phyloP scores from a whole-genome alignment of 1,284 basidiomycete species.

The Tylopilus orsonianus region DNA sequence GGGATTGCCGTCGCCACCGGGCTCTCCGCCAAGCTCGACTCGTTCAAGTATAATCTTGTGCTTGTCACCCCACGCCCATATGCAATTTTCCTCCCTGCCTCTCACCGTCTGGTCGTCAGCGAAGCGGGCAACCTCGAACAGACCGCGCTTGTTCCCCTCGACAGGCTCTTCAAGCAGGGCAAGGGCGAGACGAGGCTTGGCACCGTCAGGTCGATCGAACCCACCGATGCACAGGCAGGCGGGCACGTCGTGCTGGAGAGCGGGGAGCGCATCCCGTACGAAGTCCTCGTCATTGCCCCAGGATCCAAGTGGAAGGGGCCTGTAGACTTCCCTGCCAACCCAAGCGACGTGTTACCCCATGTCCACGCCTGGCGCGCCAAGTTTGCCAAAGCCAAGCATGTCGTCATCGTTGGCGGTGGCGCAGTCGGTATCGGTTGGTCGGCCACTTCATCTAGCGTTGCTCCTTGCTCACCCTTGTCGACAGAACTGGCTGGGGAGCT shows the following conservation, averaged over 20 bases:
- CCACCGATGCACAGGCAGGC: constrained; percentile 36
- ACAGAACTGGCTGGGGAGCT: constrained; percentile 61
- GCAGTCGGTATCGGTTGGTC: constrained; percentile 57
- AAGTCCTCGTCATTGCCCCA: constrained; percentile 55
- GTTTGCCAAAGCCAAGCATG: constrained; percentile 47
- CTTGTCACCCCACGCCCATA: constrained; percentile 42
- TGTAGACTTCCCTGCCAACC: constrained; percentile 40
- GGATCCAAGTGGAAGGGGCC: constrained; percentile 56
- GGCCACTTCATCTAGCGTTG: not conserved
- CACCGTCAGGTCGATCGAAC: constrained; percentile 43
- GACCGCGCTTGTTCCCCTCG: constrained; percentile 41
- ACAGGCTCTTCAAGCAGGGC: constrained; percentile 46
- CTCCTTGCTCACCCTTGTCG: constrained; percentile 2
- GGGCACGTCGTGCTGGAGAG: constrained; percentile 47
- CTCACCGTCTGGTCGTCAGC: constrained; percentile 42
- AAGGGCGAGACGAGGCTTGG: constrained; percentile 49
- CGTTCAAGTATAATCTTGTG: constrained; percentile 37
- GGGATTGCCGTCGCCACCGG: constrained; percentile 35
- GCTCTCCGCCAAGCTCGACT: constrained; percentile 41
- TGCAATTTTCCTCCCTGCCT: constrained; percentile 37
- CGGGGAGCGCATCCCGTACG: constrained; percentile 51
- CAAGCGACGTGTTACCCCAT: constrained; percentile 37
- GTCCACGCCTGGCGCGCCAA: constrained; percentile 45
- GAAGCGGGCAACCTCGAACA: constrained; percentile 39
- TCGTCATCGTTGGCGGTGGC: constrained; percentile 63